These are phyloP conservation scores for Phialocephala sp. DNA, from an alignment of 2,329 filamentous ascomycete species.

Conservation along the genomic window DNA sequence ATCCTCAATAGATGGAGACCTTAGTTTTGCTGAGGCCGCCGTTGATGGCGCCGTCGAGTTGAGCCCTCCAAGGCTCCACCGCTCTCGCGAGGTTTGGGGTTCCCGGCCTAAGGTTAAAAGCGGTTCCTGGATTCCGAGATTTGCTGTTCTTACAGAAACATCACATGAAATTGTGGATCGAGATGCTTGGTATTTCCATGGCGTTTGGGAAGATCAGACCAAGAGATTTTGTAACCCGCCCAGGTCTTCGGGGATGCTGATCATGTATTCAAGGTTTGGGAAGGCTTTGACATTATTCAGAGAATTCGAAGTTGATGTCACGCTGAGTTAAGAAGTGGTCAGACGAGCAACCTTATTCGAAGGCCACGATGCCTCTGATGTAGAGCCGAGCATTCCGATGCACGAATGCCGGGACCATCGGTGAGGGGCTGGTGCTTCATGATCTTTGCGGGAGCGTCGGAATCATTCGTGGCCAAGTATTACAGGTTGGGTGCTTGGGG, in stretches of 20 bases:
- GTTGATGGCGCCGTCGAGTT: slow-evolving; percentile 18
- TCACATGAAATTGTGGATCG: neutral
- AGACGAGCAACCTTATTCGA: slow-evolving; percentile 4
- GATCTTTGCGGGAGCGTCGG: neutral
- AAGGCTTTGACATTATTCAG: neutral
- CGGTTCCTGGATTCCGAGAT: slow-evolving; percentile 5
- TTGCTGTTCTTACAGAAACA: slow-evolving; percentile 1
- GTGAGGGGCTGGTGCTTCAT: neutral
- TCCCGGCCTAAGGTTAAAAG: slow-evolving; percentile 2
- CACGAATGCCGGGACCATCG: neutral
- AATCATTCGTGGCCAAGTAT: neutral
- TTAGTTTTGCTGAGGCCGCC: slow-evolving; percentile 19
- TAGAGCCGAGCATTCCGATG: neutral
- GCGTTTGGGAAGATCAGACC: slow-evolving; percentile 16
- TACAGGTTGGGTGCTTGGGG: neutral
- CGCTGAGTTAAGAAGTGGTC: neutral
- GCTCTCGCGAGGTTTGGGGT: slow-evolving; percentile 10
- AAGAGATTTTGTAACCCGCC: slow-evolving; percentile 7
- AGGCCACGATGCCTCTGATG: slow-evolving; percentile 4
- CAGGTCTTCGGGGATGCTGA: slow-evolving; percentile 6
- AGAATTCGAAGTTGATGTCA: slow-evolving; percentile 1
- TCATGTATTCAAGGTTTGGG: slow-evolving; percentile 11
- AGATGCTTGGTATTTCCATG: neutral
- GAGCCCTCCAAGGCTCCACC: slow-evolving; percentile 2
- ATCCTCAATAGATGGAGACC: slow-evolving; percentile 10